Percentiles rank a stretch among this genome's conserved stretches.
These are phyloP conservation scores for Fusarium hainanense DNA, from an alignment of 2,329 filamentous ascomycete genomes.

Conservation along the genomic window DNA sequence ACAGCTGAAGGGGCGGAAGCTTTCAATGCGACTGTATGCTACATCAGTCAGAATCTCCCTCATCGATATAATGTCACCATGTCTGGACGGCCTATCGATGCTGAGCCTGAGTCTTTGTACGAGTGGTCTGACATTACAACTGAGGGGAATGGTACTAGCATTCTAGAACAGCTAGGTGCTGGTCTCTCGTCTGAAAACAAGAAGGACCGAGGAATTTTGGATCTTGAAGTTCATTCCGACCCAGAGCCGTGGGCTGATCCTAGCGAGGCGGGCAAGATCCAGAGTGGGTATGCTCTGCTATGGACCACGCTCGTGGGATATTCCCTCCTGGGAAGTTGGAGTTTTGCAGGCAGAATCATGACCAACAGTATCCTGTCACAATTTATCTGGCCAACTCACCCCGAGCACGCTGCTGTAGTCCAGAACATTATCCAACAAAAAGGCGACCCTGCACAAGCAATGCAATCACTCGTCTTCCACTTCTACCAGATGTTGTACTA, in stretches of 20 bases:
- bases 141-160: neutral
- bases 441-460: neutral
- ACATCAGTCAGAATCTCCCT: constrained; percentile 12
- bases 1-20: neutral
- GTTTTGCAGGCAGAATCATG: neutral
- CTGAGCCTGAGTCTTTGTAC: constrained; percentile 4
- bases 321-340: constrained; percentile 4
- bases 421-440: constrained; percentile 6
- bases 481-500: constrained; percentile 13
- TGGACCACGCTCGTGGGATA: neutral
- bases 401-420: constrained; percentile 1
- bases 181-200: neutral
- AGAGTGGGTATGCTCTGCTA: neutral
- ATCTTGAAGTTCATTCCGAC: neutral
- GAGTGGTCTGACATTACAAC: neutral
- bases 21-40: neutral
- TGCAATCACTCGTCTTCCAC: neutral
- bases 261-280: neutral
- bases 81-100: neutral
- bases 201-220: constrained; percentile 3
- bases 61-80: constrained; percentile 21
- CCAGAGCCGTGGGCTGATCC: neutral
- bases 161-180: constrained; percentile 3
- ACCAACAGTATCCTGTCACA: neutral
- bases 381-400: constrained; percentile 1